Evolutionary conservation across 1,139 yeast genomes (phyloP).

Genomic region (Citeromyces hawaiiensis): DNA sequence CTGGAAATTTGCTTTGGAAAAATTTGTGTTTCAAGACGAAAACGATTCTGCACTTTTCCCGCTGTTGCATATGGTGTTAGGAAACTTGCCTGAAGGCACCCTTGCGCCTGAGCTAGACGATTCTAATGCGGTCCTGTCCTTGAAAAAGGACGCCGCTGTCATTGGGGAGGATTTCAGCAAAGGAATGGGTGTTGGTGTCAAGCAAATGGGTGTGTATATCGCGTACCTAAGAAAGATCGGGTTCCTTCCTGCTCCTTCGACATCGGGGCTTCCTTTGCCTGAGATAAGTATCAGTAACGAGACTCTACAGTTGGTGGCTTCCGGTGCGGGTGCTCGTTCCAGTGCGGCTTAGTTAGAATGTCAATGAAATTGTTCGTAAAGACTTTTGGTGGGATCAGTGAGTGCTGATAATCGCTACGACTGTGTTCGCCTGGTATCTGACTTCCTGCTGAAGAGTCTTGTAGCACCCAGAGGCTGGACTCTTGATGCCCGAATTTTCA

Average conservation of each 20-base stretch:
- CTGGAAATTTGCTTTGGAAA: slow-evolving; percentile 73
- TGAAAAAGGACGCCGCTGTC: slow-evolving; percentile 45
- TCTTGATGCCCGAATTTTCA: no score
- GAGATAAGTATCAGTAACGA: slow-evolving; percentile 38
- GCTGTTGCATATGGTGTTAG: slow-evolving; percentile 83
- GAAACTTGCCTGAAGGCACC: slow-evolving; percentile 78
- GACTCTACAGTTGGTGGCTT: slow-evolving; percentile 49
- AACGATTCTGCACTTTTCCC: slow-evolving; percentile 87
- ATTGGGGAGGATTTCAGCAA: slow-evolving; percentile 51
- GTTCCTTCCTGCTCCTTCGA: slow-evolving; percentile 52
- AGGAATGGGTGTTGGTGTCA: slow-evolving; percentile 61
- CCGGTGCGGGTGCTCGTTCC: slow-evolving; percentile 85
- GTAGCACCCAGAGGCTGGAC: no score
- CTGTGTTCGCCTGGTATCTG: neutral
- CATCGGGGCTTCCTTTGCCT: slow-evolving; percentile 39
- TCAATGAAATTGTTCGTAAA: no score
- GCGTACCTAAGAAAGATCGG: slow-evolving; percentile 72
- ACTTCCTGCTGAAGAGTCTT: no score
- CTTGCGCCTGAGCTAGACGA: slow-evolving; percentile 95
- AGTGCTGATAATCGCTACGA: no score
- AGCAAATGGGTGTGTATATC: slow-evolving; percentile 63
- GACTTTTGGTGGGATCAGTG: no score
- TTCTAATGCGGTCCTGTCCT: slow-evolving; percentile 53
- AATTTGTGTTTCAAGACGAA: slow-evolving; percentile 51
- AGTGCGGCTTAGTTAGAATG: slow-evolving; percentile 32